A percentile compares a stretch with the other conserved stretches of the same genome.
These are phyloP conservation scores for Vinca minor DNA, from an alignment of 257 asterid genomes.

Conservation along the genomic window DNA sequence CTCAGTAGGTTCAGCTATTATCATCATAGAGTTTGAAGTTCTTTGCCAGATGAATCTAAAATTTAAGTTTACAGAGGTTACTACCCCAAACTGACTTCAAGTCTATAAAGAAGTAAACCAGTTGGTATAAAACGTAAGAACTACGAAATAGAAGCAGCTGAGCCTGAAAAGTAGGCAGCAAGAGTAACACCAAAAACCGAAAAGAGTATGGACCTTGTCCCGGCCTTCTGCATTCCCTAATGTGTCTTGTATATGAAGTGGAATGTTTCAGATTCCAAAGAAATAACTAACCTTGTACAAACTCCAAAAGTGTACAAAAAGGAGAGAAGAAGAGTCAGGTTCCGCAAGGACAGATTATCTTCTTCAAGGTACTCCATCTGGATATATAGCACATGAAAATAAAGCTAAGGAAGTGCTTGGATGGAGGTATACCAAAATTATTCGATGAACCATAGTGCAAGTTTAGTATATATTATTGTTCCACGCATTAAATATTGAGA, in stretches of 20 bases:
- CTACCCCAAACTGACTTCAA: not conserved
- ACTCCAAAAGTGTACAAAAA: slow-evolving; percentile 72
- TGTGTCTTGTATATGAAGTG: not conserved
- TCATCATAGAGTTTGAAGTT: not conserved
- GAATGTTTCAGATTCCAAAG: slow-evolving; percentile 2
- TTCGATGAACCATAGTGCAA: not conserved
- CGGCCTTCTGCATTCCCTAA: not conserved
- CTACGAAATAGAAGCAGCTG: not conserved
- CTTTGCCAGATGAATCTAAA: not conserved
- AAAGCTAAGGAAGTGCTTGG: slow-evolving; percentile 4
- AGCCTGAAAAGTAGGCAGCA: not conserved
- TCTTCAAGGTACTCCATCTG: slow-evolving; percentile 86
- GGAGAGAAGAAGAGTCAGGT: slow-evolving; percentile 74
- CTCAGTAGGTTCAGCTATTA: not conserved
- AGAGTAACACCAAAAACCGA: not conserved
- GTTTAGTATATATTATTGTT: not conserved
- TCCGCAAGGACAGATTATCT: slow-evolving; percentile 76
- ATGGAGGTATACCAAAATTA: not conserved
- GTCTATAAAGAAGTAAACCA: not conserved
- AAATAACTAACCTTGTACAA: slow-evolving; percentile 63
- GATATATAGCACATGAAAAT: slow-evolving; percentile 24
- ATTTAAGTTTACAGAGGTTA: not conserved
- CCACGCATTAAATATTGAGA: not conserved
- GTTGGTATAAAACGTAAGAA: not conserved
- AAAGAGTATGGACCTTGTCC: not conserved